Base-by-base conservation (phyloP, 2,329 filamentous ascomycete genomes). In the Neospermospora avenae region DNA sequence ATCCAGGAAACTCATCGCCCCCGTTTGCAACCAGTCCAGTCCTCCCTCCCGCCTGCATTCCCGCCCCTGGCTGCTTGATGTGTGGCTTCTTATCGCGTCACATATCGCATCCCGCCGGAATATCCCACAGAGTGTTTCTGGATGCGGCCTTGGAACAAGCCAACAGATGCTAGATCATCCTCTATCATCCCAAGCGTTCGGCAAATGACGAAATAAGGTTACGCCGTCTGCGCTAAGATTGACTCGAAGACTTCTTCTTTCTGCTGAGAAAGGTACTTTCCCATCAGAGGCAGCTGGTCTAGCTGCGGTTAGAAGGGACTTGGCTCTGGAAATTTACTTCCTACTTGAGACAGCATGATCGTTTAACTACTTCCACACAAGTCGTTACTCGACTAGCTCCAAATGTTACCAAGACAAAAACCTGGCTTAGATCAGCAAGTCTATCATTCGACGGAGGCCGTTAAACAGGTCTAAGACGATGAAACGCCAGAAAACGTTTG, bases 401-500 rank as follows among this genome's bases (percentile, higher is more conserved):
- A n/a, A n/a, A n/a, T n/a, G 48, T 54, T 41, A 53, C 11, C 31
- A 56, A 31, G 31, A 42, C 16, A 31, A 42, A 46, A 45, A n/a
- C 3, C 3, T 3, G 11, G 52, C 34, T 58, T 60, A 61, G 45
- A 18, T 25, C 20, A 58, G 59, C 28, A 31, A n/a, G n/a, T n/a
- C 28, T 31, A 5, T 1, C 28, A 31, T 31, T 31, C 28, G 28
- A 10, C 11, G 6, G 60, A 57, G 37, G 54, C 54, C 49, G 24
- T 62, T 60, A 46, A 57, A 54, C 44, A 58, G 59, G 22, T 39
- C 25, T 31, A 58, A 57, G 46, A 51, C 57, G 37, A 42, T 64
- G 62, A 64, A 61, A 64, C 62, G 55, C 60, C 53, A 61, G 59
- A 20, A 52, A 56, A 64, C 41, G 60, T 57, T 57, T 49, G 59